Evolutionary conservation across 139 green algal genomes (phyloP).

Genomic region (Micractinium conductrix): DNA sequence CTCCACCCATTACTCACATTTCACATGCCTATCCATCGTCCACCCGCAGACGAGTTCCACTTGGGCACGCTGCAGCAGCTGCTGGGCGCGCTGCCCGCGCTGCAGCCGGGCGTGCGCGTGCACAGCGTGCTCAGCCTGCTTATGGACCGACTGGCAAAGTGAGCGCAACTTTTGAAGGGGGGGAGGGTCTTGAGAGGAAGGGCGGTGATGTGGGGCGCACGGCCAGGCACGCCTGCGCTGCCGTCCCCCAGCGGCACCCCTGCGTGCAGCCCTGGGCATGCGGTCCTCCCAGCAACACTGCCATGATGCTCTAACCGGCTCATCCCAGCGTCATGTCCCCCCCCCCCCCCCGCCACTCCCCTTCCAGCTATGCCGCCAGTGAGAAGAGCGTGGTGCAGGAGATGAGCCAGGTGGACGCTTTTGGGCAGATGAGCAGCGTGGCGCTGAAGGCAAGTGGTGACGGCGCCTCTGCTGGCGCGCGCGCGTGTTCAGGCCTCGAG

Average conservation of each 20-base stretch:
- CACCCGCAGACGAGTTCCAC: constrained; percentile 94
- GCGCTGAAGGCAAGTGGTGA: constrained; percentile 69
- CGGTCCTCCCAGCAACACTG: background rate
- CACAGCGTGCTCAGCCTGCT: constrained; percentile 73
- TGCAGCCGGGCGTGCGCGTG: constrained; percentile 87
- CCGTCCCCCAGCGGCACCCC: no score
- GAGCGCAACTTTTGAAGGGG: no score
- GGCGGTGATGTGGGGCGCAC: no score
- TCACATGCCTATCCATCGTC: no score
- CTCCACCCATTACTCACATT: no score
- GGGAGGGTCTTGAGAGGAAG: no score
- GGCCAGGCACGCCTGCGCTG: no score
- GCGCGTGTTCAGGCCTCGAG: no score
- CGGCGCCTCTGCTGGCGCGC: no score
- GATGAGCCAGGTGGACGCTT: constrained; percentile 73
- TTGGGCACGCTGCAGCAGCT: constrained; percentile 88
- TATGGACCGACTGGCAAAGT: constrained; percentile 83
- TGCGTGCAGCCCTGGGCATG: no score
- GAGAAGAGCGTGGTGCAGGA: constrained; percentile 42
- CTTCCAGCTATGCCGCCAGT: constrained; percentile 40
- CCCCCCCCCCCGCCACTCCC: background rate
- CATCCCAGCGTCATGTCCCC: no score
- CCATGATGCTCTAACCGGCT: background rate
- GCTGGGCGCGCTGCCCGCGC: constrained; percentile 82
- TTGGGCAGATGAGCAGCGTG: constrained; percentile 73